phyloP scores from a whole-genome alignment of 495 filamentous ascomycete species.

The Penicillium nucicola region DNA sequence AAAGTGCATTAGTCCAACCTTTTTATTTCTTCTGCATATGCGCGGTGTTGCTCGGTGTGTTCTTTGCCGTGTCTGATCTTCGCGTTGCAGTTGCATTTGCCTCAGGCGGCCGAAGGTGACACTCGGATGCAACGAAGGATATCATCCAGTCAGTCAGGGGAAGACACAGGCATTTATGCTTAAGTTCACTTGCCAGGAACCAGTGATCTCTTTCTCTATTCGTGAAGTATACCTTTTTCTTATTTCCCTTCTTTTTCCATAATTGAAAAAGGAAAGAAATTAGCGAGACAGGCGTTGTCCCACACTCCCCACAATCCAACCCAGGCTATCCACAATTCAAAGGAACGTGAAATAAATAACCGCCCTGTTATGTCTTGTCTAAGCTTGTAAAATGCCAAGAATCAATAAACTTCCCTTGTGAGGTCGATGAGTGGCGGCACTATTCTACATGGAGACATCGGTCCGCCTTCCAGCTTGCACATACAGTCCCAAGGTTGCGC shows the following conservation, averaged over 20 bases:
- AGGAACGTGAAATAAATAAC: not conserved
- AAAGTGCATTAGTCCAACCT: not conserved
- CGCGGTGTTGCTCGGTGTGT: not conserved
- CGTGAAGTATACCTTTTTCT: too few species aligned
- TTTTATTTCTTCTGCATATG: not conserved
- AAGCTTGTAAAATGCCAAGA: too few species aligned
- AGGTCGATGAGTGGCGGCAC: too few species aligned
- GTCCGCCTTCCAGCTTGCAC: too few species aligned
- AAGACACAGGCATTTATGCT: not conserved
- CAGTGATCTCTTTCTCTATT: not conserved
- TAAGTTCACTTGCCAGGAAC: not conserved
- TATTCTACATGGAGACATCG: too few species aligned
- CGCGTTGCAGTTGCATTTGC: not conserved
- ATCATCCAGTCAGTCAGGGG: not conserved
- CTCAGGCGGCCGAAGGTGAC: not conserved
- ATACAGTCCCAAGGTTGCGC: too few species aligned
- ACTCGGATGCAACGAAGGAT: not conserved
- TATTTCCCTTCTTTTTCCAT: too few species aligned
- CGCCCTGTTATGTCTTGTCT: too few species aligned
- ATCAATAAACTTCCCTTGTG: too few species aligned
- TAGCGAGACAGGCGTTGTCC: not conserved
- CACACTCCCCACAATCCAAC: slow-evolving; percentile 2
- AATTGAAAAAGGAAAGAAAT: not conserved
- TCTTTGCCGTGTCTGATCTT: slow-evolving; percentile 4
- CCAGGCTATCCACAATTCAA: not conserved